Base-by-base conservation (phyloP, 306 rosid species). In the Urtica urens region DNA sequence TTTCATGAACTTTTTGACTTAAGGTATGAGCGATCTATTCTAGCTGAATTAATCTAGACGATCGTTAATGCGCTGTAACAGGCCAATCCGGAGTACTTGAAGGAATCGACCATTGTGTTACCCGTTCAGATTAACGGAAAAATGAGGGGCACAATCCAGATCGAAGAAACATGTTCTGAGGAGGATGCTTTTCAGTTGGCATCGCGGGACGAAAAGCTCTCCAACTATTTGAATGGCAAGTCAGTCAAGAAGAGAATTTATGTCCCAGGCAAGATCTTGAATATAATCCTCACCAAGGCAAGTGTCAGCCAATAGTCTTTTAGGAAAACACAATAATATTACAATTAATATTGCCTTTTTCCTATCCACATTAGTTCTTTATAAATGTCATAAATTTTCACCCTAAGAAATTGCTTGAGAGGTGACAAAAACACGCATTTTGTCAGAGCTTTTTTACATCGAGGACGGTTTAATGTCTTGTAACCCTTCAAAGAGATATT, bases 41-140 rank as follows among this genome's bases (percentile, higher is more conserved):
- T n/a, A n/a, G n/a, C n/a, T n/a, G n/a, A n/a, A n/a, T n/a, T n/a
- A n/a, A n/a, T n/a, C n/a, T n/a, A 49, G 21, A 28, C 5, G 14
- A 8, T 30, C 17, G 19, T 20, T 59, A 43, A 24, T 56, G 10
- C 54, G 49, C 59, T 37, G 30, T 27, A 53, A 56, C 83, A 77
- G 97, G 94, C 74, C 17, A 58, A 79, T 60, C 85, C 92, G 19
- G 69, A 59, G 31, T 90, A 75, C 74, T 55, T 85, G 74, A 86
- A 77, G 72, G 82, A 81, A 60, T 72, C 92, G 28, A 69, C 76
- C 1, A 49, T 81, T 21, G 68, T 85, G 47, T 77, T 81, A 46
- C 99, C 95, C 5, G 94, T 90, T 62, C 99, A 90, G 69, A 81
- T 90, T 62, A 90, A 90, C 28, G 99, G 99, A 58, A 90, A 81